A percentile compares a stretch with the other conserved stretches of the same genome.
These are phyloP conservation scores for Arachnopeziza araneosa DNA, from an alignment of 2,329 filamentous ascomycete species.

Conservation along the genomic window DNA sequence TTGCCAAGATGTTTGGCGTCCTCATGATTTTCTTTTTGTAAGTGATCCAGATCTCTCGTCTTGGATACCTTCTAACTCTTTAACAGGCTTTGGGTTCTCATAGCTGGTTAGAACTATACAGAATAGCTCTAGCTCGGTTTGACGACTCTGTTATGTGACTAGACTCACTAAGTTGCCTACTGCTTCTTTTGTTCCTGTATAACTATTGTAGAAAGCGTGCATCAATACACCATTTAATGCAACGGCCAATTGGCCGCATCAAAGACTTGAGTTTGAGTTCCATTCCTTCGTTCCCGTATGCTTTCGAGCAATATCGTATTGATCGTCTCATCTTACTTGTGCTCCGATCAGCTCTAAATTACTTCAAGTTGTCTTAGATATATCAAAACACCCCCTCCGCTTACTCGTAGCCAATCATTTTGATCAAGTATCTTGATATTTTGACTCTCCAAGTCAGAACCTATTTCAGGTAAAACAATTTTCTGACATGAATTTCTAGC, in stretches of 20 bases:
- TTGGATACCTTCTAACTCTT: conserved; percentile 1
- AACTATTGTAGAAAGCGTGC: conserved; percentile 7
- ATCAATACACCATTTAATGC: conserved; percentile 5
- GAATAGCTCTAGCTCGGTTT: conserved; percentile 43
- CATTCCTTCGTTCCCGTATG: too few species aligned
- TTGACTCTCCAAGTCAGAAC: too few species aligned
- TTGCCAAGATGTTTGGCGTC: conserved; percentile 83
- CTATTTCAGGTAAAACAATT: too few species aligned
- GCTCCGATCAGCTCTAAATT: too few species aligned
- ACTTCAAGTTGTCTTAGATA: too few species aligned
- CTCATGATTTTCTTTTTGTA: conserved; percentile 88
- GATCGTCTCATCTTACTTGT: too few species aligned
- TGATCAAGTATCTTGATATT: too few species aligned
- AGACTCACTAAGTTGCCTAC: not conserved
- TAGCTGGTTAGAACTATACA: conserved; percentile 26
- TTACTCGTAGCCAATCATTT: too few species aligned
- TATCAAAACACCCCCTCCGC: too few species aligned
- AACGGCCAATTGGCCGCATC: not conserved
- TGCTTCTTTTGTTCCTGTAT: not conserved
- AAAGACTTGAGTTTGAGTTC: too few species aligned
- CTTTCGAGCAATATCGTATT: too few species aligned
- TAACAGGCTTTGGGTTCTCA: conserved; percentile 27
- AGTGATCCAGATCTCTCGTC: conserved; percentile 27
- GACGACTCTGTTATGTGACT: not conserved
- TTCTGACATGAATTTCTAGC: too few species aligned